A percentile compares a stretch with the other conserved stretches of the same genome.
Evolutionary conservation across 257 asterid species (phyloP).

Genomic region (Lantana camara): DNA sequence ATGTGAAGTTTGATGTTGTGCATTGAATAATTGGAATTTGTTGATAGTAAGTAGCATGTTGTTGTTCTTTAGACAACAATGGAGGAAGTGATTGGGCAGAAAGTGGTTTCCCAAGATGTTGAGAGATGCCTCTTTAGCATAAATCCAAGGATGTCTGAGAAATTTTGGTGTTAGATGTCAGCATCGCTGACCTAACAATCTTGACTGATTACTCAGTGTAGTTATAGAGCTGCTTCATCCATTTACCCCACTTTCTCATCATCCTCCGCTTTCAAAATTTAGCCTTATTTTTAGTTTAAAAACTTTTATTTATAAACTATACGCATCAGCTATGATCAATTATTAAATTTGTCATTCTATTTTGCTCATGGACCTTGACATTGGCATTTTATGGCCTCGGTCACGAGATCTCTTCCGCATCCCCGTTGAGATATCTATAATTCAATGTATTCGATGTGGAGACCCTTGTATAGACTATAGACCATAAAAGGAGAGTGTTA

Average conservation of each 20-base stretch:
- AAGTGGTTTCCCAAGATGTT: neutral
- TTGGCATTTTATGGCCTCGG: too few species aligned
- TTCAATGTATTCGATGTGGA: too few species aligned
- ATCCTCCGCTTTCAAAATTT: neutral
- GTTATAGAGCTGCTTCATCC: neutral
- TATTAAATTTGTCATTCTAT: too few species aligned
- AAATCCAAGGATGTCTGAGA: constrained; percentile 30
- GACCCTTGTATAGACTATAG: too few species aligned
- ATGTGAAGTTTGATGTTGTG: too few species aligned
- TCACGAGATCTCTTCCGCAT: too few species aligned
- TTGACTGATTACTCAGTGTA: constrained; percentile 28
- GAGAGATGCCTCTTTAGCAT: constrained; percentile 24
- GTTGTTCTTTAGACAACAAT: neutral
- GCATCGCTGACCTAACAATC: constrained; percentile 32
- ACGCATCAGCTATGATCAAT: too few species aligned
- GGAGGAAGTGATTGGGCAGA: constrained; percentile 10
- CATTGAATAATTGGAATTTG: neutral
- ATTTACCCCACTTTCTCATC: neutral
- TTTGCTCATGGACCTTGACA: too few species aligned
- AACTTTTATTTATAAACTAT: too few species aligned
- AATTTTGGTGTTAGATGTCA: constrained; percentile 12
- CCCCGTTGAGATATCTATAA: too few species aligned
- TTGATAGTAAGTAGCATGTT: constrained; percentile 15
- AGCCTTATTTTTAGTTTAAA: neutral
- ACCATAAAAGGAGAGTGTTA: too few species aligned